Evolutionary conservation across 1,284 basidiomycete genomes (phyloP), one percentile per base, ranked within the genome.

Genomic region (Cutaneotrichosporon cyanovorans): DNA sequence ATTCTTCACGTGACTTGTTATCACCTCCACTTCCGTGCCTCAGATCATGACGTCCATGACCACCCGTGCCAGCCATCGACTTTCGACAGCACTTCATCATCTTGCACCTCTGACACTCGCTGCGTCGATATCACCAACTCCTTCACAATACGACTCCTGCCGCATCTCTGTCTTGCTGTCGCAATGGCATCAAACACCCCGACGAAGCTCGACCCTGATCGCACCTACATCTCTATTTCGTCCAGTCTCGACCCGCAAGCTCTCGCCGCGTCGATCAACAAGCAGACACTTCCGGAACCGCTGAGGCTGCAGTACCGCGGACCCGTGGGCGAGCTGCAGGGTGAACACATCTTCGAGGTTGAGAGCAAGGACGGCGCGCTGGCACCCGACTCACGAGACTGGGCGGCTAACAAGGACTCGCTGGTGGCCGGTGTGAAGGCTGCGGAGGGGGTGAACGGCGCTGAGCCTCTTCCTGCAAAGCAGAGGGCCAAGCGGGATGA

Each of bases 301-400:
- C 28, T 40, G 25, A 23, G 47, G 18, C 36, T 65, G 11, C 45
- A 48, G 21, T 65, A 66, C 48, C 33, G 64, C 12, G 67, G 63
- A 1, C 63, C 58, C 4, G 60, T 69, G 1, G 67, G 67, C 18
- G 67, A 69, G 48, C 55, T 69, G 8, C 40, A 57, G n/a, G 62
- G 59, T 22, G 67, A 67, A 50, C 61, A 68, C 45, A 60, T 69
- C 20, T 69, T 61, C 44, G 56, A 66, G 44, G 58, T 45, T 14
- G 37, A 37, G 12, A 35, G 35, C 18, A 23, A 22, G 9, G 37
- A 37, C 10, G 54, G 34, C 10, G 32, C 44, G 4, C 30, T 53
- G 12, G 52, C 38, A 32, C 45, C 47, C 18, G 38, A 44, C 5
- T 47, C 50, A 3, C 51, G 46, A 14, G 12, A 47, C 12, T 60